These are phyloP conservation scores for Camelina hispida DNA, from an alignment of 345 rosid genomes.

Conservation along the genomic window DNA sequence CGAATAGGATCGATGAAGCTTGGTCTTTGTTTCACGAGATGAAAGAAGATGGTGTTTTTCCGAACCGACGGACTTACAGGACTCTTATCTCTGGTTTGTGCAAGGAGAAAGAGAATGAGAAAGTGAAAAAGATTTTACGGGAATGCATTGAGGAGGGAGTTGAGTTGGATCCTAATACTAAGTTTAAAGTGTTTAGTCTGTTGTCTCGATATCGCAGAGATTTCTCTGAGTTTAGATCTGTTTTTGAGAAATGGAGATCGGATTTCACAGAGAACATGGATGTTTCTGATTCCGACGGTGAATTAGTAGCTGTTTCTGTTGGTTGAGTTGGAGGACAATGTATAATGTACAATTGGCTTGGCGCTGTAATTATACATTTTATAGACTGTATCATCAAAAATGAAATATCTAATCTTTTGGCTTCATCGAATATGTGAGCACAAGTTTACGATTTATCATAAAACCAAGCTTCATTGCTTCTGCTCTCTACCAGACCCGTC, in stretches of 20 bases:
- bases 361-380: slow-evolving; percentile 22
- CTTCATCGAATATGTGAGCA: neutral
- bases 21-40: slow-evolving; percentile 50
- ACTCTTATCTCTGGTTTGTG: slow-evolving; percentile 58
- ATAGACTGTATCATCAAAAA: slow-evolving; percentile 8
- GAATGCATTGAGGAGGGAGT: slow-evolving; percentile 57
- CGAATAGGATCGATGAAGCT: slow-evolving; percentile 62
- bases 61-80: slow-evolving; percentile 49
- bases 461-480: neutral
- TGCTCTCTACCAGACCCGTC: neutral
- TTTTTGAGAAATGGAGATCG: slow-evolving; percentile 48
- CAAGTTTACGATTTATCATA: neutral
- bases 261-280: slow-evolving; percentile 5
- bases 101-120: slow-evolving; percentile 51
- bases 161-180: slow-evolving; percentile 45
- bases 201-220: slow-evolving; percentile 42
- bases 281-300: slow-evolving; percentile 27
- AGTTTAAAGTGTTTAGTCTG: slow-evolving; percentile 44
- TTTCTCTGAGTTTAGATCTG: slow-evolving; percentile 40
- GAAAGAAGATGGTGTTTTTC: slow-evolving; percentile 59
- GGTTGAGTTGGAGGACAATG: slow-evolving; percentile 24
- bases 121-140: slow-evolving; percentile 52
- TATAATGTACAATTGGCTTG: slow-evolving; percentile 8
- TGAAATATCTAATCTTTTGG: slow-evolving; percentile 3
- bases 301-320: slow-evolving; percentile 21